A percentile compares a stretch with the other conserved stretches of the same genome.
phyloP scores from a whole-genome alignment of 129 eudicot species.

The Mikania micrantha region DNA sequence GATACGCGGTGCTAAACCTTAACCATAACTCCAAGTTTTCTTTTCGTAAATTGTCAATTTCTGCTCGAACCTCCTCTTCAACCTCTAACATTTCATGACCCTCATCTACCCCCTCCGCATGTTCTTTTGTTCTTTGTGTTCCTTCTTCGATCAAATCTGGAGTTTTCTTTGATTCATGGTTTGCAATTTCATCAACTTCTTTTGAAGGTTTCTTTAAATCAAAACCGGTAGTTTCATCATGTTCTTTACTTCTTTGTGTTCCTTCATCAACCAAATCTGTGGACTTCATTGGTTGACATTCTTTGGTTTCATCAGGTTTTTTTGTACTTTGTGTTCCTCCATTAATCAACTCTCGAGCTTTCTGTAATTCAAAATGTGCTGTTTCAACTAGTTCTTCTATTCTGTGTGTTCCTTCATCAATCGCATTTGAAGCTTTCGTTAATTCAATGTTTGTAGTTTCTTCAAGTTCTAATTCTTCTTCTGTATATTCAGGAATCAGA shows the following conservation, averaged over 20 bases:
- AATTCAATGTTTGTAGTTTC: not conserved
- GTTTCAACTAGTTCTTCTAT: not conserved
- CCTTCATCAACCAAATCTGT: slow-evolving; percentile 7
- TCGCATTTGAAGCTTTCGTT: not conserved
- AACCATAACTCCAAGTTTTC: slow-evolving; percentile 67
- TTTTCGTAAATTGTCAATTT: slow-evolving; percentile 58
- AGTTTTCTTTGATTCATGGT: not conserved
- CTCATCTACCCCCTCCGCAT: not conserved
- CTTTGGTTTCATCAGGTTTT: not conserved
- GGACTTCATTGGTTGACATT: not conserved
- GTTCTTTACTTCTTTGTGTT: slow-evolving; percentile 1
- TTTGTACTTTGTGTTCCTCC: slow-evolving; percentile 6
- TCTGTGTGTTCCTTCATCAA: slow-evolving; percentile 8
- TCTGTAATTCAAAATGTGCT: not conserved
- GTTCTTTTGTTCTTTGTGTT: not conserved
- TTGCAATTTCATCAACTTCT: not conserved
- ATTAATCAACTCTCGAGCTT: slow-evolving; percentile 5
- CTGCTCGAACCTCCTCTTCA: slow-evolving; percentile 41
- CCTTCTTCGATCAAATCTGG: not conserved
- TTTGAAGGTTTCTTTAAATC: not conserved
- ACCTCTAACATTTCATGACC: slow-evolving; percentile 4
- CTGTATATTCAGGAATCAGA: not conserved
- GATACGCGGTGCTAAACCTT: slow-evolving; percentile 59
- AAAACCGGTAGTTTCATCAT: not conserved
- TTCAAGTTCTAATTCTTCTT: not conserved